These are phyloP conservation scores for Cenococcum geophilum DNA, from an alignment of 495 filamentous ascomycete species.

Conservation along the genomic window DNA sequence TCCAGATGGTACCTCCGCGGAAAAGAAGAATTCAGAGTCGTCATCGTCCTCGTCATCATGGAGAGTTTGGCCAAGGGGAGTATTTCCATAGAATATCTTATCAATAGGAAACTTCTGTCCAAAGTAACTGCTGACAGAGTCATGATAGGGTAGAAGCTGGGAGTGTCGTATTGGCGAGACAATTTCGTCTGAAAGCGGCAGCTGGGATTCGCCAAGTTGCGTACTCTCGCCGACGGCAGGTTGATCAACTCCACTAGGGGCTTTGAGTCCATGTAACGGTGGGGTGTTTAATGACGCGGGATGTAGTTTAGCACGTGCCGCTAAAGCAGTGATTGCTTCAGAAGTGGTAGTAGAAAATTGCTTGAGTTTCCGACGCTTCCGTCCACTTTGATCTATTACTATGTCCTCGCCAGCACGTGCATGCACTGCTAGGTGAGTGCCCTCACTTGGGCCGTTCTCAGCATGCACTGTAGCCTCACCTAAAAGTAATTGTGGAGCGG, in stretches of 20 bases:
- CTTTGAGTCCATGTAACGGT: too few species aligned
- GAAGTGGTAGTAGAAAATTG: background rate
- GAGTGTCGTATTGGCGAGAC: background rate
- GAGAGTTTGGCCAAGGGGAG: slow-evolving; percentile 29
- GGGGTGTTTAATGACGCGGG: too few species aligned
- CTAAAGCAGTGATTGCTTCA: background rate
- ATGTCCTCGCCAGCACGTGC: slow-evolving; percentile 13
- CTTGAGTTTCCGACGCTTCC: slow-evolving; percentile 43
- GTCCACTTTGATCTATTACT: slow-evolving; percentile 38
- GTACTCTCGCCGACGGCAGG: too few species aligned
- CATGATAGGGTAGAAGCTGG: background rate
- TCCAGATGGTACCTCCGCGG: background rate
- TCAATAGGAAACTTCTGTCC: slow-evolving; percentile 38
- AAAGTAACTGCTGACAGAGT: slow-evolving; percentile 31
- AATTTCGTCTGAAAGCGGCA: background rate
- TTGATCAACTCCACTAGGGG: too few species aligned
- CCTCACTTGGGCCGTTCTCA: background rate
- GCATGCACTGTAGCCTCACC: too few species aligned
- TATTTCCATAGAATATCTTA: slow-evolving; percentile 39
- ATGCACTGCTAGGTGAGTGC: background rate
- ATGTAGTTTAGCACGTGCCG: background rate
- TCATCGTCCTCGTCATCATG: background rate
- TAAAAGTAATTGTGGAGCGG: too few species aligned
- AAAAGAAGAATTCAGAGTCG: background rate
- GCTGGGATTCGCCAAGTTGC: too few species aligned